Percentiles rank a stretch among this genome's conserved stretches.
Conservation (phyloP, 805 yeast species). For the Yamadazyma sp. region DNA sequence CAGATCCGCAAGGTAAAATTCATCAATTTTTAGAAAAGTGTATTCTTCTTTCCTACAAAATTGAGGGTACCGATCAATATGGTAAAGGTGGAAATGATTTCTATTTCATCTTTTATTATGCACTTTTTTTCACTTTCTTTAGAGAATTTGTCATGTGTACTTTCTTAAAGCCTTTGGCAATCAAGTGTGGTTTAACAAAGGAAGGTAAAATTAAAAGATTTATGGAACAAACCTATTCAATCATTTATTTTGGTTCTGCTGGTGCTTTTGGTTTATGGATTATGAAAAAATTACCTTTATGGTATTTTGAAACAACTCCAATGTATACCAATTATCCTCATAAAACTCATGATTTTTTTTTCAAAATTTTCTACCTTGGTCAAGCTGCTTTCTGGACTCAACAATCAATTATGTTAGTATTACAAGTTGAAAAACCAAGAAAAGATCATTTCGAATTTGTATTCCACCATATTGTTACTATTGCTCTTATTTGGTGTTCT, state of each 20-base stretch:
- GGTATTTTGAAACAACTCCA: slow-evolving; percentile 84
- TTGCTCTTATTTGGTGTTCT: slow-evolving; percentile 79
- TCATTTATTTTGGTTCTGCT: slow-evolving; percentile 72
- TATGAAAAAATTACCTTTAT: slow-evolving; percentile 75
- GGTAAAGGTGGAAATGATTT: slow-evolving; percentile 88
- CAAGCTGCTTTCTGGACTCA: slow-evolving; percentile 99
- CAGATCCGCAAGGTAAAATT: slow-evolving; percentile 54
- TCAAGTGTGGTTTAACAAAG: slow-evolving; percentile 44
- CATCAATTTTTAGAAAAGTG: slow-evolving; percentile 60
- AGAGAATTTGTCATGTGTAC: slow-evolving; percentile 91
- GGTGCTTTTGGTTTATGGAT: slow-evolving; percentile 89
- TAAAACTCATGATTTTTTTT: slow-evolving; percentile 59
- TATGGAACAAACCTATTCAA: slow-evolving; percentile 88
- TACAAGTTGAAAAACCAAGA: slow-evolving; percentile 92
- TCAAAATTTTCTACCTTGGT: slow-evolving; percentile 79
- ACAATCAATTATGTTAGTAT: slow-evolving; percentile 77
- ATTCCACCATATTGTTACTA: slow-evolving; percentile 89
- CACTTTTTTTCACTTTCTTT: slow-evolving; percentile 83
- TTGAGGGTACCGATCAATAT: slow-evolving; percentile 63
- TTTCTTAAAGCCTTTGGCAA: slow-evolving; percentile 71
- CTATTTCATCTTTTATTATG: slow-evolving; percentile 72
- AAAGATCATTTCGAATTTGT: slow-evolving; percentile 90
- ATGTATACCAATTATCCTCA: slow-evolving; percentile 86
- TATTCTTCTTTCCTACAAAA: slow-evolving; percentile 61
- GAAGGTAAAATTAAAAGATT: slow-evolving; percentile 70